These are phyloP conservation scores for Colletotrichum agaves DNA, from an alignment of 2,329 filamentous ascomycete genomes.

Conservation along the genomic window DNA sequence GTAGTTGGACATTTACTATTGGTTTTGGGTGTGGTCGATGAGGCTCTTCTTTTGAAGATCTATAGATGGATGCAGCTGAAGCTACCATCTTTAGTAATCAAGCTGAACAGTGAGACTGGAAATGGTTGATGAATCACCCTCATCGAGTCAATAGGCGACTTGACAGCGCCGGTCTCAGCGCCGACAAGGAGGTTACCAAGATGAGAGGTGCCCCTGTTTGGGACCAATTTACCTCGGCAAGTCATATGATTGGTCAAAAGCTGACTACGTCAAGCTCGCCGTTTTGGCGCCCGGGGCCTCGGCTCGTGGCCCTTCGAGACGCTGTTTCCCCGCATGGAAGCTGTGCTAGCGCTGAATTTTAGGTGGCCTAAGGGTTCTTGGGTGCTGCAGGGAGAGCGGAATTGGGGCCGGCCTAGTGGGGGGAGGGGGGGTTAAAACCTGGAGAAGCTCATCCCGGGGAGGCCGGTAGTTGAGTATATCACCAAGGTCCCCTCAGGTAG, in stretches of 20 bases:
- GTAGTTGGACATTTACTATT: neutral
- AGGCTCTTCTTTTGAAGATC: neutral
- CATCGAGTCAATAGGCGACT: constrained; percentile 16
- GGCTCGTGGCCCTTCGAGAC: constrained; percentile 24
- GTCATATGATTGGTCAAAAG: constrained; percentile 25
- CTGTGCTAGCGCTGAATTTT: neutral
- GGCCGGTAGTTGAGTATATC: constrained; percentile 6
- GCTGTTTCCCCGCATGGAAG: constrained; percentile 23
- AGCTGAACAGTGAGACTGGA: neutral
- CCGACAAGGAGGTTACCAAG: constrained; percentile 34
- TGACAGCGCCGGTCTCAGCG: neutral
- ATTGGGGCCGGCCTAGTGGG: constrained; percentile 20
- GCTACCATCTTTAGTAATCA: too few species aligned
- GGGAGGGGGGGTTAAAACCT: constrained; percentile 21
- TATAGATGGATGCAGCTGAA: too few species aligned
- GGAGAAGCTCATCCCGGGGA: constrained; percentile 35
- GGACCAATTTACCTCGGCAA: constrained; percentile 30
- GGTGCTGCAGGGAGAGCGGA: constrained; percentile 15
- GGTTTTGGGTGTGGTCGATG: neutral
- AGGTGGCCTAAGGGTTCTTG: constrained; percentile 1
- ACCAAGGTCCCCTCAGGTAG: neutral
- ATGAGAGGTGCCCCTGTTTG: constrained; percentile 1
- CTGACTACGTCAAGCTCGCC: constrained; percentile 7
- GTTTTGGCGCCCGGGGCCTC: constrained; percentile 30
- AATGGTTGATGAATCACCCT: constrained; percentile 2